Base-by-base conservation (phyloP, 768 basidiomycete species). In the Naganishia friedmannii region DNA sequence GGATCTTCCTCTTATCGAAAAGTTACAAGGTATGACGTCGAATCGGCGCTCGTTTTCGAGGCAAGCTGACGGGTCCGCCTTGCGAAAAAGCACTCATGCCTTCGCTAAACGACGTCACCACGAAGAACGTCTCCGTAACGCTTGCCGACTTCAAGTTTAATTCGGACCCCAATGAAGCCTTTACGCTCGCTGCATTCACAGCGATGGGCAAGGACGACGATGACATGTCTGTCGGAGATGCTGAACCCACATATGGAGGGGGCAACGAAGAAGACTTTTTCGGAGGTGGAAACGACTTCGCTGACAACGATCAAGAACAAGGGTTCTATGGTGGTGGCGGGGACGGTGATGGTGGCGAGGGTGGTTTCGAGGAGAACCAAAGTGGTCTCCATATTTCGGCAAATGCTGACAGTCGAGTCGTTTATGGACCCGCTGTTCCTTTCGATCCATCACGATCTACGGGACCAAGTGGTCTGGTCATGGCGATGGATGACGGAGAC, bases 121-220 rank as follows among this genome's bases (percentile, higher is more conserved):
- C 85, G 69, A 89, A 85, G 73, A 88, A 87, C 34, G 93, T 98
- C 66, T 89, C 90, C 1, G 88, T 89, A 68, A 91, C 92, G 2
- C 84, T 98, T 8, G 83, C 86, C 12, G 87, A 85, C 31, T 98
- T 98, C 82, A 87, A 88, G 4, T 97, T 97, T 81, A 85, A 88
- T 26, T 88, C 88, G 63, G 86, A 89, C 75, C 81, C 84, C 8
- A 73, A 75, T 29, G 86, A 86, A 74, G 77, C 85, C 31, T 83
- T 88, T 46, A 88, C 91, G 74, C 58, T 84, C 84, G 17, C 85
- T 84, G 19, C 77, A 15, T 73, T 82, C 21, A 67, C 58, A n/a
- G 31, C 32, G 2, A 32, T 45, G 53, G 39, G 51, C 53, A 58
- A 65, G 67, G 73, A 74, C 34, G 70, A 70, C 19, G 71, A 76